Base-by-base conservation (phyloP, 2,329 filamentous ascomycete species). In the Xylariales sp. region DNA sequence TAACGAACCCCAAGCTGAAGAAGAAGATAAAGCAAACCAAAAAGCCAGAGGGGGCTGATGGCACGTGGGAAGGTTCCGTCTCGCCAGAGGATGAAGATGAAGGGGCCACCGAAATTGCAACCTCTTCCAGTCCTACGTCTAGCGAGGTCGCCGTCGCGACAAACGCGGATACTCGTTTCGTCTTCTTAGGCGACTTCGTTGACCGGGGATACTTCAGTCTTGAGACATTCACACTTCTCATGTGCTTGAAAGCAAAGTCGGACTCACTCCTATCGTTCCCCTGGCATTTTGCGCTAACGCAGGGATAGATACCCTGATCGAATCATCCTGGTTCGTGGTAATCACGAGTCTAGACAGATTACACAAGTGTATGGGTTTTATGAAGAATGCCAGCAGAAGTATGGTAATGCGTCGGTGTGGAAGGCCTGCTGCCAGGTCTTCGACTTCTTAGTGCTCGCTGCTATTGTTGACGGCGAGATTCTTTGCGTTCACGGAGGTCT, bases 361-460 rank as follows among this genome's bases (percentile, higher is more conserved):
- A 99, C 96, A 8, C 96, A 99, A 78, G 97, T 97, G 28, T 99
- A 99, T 80, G 96, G 96, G 62, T 99, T 99, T 82, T 99, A 99
- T 81, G 97, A 97, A 68, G 96, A 99, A 80, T 99, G 96, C 81
- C 94, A 94, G 64, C 92, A 96, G 76, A 99, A 99, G 81, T 99
- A 99, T 79, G 96, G 96, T 77, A 98, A 97, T 78, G 94, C 96
- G 12, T 97, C 97, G 56, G 96, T 99, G n/a, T 99, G 96, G 96
- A 97, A 99, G 81, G 96, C 97, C 67, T 99, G 97, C 81, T 99
- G 96, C 71, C 96, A 99, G 79, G 97, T 99, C 82, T 99, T 99
- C 80, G 96, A 99, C 80, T 99, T 97, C 80, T 88, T 99, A 36
- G 97, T 97, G 2, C 86, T 99, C 28, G 96, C 93, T 64, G 97